phyloP scores from a whole-genome alignment of 1,284 basidiomycete genomes.

The Stereum hirsutum region DNA sequence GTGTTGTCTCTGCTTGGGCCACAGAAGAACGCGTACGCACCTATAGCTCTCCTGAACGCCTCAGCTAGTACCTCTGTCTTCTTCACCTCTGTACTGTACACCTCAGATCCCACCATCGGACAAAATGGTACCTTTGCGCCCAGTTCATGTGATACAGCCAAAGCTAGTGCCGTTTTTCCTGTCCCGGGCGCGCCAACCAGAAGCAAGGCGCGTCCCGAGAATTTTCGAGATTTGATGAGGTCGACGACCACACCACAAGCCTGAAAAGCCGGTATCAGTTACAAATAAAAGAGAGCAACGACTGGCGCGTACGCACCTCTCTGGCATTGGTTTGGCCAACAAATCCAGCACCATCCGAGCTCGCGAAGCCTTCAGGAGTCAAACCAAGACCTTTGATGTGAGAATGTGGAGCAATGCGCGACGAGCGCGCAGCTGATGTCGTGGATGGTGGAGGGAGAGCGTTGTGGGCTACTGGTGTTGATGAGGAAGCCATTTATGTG shows the following conservation, averaged over 20 bases:
- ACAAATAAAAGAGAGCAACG: not conserved
- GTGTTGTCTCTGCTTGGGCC: no score
- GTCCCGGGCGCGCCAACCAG: slow-evolving; percentile 90
- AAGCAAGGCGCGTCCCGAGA: slow-evolving; percentile 85
- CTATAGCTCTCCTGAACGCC: slow-evolving; percentile 91
- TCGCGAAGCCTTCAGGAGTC: slow-evolving; percentile 76
- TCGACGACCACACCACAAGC: slow-evolving; percentile 90
- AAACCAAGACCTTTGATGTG: slow-evolving; percentile 96
- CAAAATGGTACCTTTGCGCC: slow-evolving; percentile 96
- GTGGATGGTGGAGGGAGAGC: slow-evolving; percentile 60
- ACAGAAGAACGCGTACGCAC: slow-evolving; percentile 48
- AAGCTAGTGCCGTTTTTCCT: slow-evolving; percentile 91
- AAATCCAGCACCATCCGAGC: slow-evolving; percentile 75
- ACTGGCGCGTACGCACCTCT: slow-evolving; percentile 51
- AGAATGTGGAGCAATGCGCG: slow-evolving; percentile 87
- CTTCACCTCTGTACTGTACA: slow-evolving; percentile 96
- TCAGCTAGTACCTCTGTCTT: slow-evolving; percentile 99
- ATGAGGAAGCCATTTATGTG: slow-evolving; percentile 24
- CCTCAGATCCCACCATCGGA: slow-evolving; percentile 96
- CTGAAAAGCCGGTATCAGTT: slow-evolving; percentile 27
- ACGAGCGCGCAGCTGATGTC: slow-evolving; percentile 56
- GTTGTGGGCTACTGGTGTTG: slow-evolving; percentile 60
- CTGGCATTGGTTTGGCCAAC: slow-evolving; percentile 87
- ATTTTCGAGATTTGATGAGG: slow-evolving; percentile 82
- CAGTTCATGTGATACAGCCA: slow-evolving; percentile 91